Conservation (phyloP, 2,329 filamentous ascomycete genomes). For the Penicillium sp. region DNA sequence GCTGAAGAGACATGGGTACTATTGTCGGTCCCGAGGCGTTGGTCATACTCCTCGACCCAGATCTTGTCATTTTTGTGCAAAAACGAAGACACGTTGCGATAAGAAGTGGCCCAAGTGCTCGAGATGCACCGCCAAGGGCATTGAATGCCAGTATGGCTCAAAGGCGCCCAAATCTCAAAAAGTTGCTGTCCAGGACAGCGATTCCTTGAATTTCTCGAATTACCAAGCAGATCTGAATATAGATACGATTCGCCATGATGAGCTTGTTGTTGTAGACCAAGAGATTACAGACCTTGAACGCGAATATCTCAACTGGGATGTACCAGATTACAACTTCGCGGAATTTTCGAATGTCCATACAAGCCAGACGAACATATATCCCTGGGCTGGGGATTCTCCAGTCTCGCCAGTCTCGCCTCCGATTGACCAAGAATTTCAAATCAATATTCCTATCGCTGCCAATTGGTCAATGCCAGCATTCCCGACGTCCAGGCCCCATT, state of each 20-base stretch:
- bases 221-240: neutral
- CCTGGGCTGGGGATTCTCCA: too few relatives aligned
- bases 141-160: neutral
- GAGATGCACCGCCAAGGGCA: neutral
- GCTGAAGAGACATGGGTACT: neutral
- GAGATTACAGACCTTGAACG: neutral
- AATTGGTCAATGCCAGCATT: too few relatives aligned
- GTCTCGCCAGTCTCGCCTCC: too few relatives aligned
- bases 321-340: too few relatives aligned
- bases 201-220: too few relatives aligned
- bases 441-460: too few relatives aligned
- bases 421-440: too few relatives aligned
- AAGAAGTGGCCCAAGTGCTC: neutral
- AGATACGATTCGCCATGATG: neutral
- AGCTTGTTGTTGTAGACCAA: neutral
- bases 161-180: neutral
- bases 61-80: neutral
- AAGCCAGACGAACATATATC: too few relatives aligned
- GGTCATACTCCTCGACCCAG: neutral
- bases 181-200: neutral
- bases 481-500: too few relatives aligned
- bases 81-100: neutral
- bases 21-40: neutral
- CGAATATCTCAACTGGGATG: neutral
- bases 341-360: too few relatives aligned